Conservation (phyloP, 495 filamentous ascomycete species). For the Podospora anserina region DNA sequence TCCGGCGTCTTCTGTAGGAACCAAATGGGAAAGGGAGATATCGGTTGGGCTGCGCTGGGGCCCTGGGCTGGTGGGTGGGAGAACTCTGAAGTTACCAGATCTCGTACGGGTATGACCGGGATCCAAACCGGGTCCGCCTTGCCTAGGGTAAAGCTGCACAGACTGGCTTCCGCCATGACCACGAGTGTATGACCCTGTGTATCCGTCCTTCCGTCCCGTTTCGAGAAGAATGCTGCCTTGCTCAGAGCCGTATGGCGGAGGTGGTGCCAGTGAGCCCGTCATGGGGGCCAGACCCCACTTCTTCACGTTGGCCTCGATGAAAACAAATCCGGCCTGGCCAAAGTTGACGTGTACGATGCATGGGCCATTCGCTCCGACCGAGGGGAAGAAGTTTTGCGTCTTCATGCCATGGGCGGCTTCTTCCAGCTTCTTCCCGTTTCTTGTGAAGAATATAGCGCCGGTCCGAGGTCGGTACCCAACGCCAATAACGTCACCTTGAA, state of each 20-base stretch:
- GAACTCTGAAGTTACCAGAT: constrained; percentile 60
- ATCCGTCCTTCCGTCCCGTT: constrained; percentile 65
- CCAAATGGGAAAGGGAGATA: constrained; percentile 79
- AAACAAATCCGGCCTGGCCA: constrained; percentile 94
- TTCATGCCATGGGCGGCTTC: constrained; percentile 92
- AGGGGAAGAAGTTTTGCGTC: constrained; percentile 93
- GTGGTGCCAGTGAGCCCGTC: constrained; percentile 90
- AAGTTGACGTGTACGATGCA: constrained; percentile 95
- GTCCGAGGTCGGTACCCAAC: constrained; percentile 93
- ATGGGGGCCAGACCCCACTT: constrained; percentile 98
- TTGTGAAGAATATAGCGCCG: constrained; percentile 94
- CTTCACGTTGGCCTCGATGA: constrained; percentile 98
- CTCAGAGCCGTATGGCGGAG: constrained; percentile 93
- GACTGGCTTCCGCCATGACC: constrained; percentile 51
- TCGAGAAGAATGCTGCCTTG: constrained; percentile 94
- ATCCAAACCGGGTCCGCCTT: constrained; percentile 32
- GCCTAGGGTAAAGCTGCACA: constrained; percentile 37
- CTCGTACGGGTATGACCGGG: constrained; percentile 51
- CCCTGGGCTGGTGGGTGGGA: constrained; percentile 78
- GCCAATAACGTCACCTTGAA: constrained; percentile 93
- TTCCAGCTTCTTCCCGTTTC: constrained; percentile 95
- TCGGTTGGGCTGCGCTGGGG: constrained; percentile 91
- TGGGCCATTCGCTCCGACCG: constrained; percentile 89
- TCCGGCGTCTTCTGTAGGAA: constrained; percentile 71
- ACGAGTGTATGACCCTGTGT: constrained; percentile 53